Evolutionary conservation across 1,139 yeast species (phyloP).

Genomic region (Hyphopichia burtonii): DNA sequence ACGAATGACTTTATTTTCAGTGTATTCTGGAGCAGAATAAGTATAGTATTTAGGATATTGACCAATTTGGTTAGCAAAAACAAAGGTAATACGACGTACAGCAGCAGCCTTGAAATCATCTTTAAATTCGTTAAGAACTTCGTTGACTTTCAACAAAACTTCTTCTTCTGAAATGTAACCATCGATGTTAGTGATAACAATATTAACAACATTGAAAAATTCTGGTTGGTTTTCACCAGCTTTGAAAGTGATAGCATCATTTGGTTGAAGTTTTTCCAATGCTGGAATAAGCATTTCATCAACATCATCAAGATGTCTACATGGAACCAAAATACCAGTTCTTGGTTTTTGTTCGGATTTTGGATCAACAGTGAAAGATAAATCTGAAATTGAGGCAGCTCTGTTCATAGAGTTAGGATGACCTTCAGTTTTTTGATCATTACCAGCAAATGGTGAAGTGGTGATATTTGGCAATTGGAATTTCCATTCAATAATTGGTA

Average conservation of each 20-base stretch:
- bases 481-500: slow-evolving; percentile 83
- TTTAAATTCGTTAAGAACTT: slow-evolving; percentile 64
- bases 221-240: slow-evolving; percentile 32
- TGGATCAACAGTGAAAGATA: slow-evolving; percentile 77
- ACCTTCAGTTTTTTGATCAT: slow-evolving; percentile 43
- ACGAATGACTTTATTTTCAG: slow-evolving; percentile 87
- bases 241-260: slow-evolving; percentile 39
- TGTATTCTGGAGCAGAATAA: slow-evolving; percentile 82
- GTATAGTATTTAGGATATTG: slow-evolving; percentile 94
- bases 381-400: slow-evolving; percentile 89
- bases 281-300: slow-evolving; percentile 82
- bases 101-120: slow-evolving; percentile 69
- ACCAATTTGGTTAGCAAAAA: slow-evolving; percentile 80
- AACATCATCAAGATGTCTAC: slow-evolving; percentile 81
- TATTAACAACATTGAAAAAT: slow-evolving; percentile 76
- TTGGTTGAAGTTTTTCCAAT: slow-evolving; percentile 63
- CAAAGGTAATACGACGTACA: slow-evolving; percentile 90
- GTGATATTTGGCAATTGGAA: slow-evolving; percentile 79
- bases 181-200: slow-evolving; percentile 71
- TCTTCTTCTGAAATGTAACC: slow-evolving; percentile 74
- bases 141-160: slow-evolving; percentile 59
- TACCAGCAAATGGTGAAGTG: slow-evolving; percentile 66
- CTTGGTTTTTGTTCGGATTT: slow-evolving; percentile 57
- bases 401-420: slow-evolving; percentile 56
- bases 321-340: slow-evolving; percentile 85